Conservation (phyloP, 139 green algal genomes). For the Chlamydomonas applanata region DNA sequence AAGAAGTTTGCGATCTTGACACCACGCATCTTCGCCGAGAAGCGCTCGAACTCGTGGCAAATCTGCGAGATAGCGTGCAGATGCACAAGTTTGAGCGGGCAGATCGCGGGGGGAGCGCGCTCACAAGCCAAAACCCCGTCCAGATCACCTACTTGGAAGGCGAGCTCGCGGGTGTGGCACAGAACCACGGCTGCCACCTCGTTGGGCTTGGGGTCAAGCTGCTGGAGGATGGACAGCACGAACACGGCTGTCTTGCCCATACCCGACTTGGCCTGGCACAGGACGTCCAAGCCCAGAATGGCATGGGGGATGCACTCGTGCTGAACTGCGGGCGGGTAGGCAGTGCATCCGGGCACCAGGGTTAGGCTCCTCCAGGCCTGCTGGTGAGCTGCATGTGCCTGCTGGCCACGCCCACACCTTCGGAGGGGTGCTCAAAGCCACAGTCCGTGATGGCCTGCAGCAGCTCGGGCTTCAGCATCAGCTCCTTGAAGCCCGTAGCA, state of each 20-base stretch:
- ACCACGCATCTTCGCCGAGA: constrained; percentile 80
- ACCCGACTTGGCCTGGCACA: constrained; percentile 99
- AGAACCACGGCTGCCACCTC: constrained; percentile 87
- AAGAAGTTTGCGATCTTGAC: constrained; percentile 94
- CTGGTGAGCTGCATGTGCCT: background rate
- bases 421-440: constrained; percentile 99
- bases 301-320: constrained; percentile 99
- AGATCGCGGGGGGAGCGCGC: too few species aligned
- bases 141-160: constrained; percentile 79
- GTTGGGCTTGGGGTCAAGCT: constrained; percentile 75
- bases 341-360: background rate
- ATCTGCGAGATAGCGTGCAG: constrained; percentile 71
- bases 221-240: constrained; percentile 96
- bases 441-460: constrained; percentile 94
- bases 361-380: background rate
- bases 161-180: constrained; percentile 98
- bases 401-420: constrained; percentile 68
- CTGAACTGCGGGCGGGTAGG: constrained; percentile 78
- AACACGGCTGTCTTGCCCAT: constrained; percentile 99
- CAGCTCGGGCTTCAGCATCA: constrained; percentile 92
- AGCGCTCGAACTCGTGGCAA: constrained; percentile 96
- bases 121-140: background rate
- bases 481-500: constrained; percentile 96
- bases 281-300: constrained; percentile 96
- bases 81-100: too few species aligned